phyloP scores from a whole-genome alignment of 371 early-diverging fungal species.

The Mortierella sp. region DNA sequence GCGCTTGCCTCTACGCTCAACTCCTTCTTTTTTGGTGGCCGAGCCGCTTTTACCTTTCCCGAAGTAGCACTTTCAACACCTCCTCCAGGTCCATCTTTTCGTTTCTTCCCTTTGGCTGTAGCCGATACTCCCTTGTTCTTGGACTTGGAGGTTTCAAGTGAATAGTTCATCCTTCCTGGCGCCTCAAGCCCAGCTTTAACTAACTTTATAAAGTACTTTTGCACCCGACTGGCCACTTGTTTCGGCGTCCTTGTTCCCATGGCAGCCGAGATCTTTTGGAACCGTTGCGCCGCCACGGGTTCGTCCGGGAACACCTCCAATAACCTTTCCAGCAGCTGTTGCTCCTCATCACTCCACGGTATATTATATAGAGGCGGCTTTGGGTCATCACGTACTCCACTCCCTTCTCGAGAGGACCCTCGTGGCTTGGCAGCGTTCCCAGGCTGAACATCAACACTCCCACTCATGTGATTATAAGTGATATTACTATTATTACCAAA shows the following conservation, averaged over 20 bases:
- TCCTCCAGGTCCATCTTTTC: constrained; percentile 52
- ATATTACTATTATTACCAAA: constrained; percentile 37
- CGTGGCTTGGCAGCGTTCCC: constrained; percentile 13
- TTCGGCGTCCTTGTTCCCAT: constrained; percentile 72
- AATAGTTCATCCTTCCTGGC: constrained; percentile 67
- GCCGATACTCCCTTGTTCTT: constrained; percentile 25
- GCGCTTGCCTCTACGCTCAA: neutral
- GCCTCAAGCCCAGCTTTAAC: constrained; percentile 74
- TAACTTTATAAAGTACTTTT: constrained; percentile 77
- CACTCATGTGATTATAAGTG: constrained; percentile 54
- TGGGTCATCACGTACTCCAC: constrained; percentile 45
- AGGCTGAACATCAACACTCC: constrained; percentile 46
- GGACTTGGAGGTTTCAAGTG: constrained; percentile 44
- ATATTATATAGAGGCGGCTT: constrained; percentile 65
- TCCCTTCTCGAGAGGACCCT: constrained; percentile 33
- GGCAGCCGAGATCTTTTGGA: constrained; percentile 72
- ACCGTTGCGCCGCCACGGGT: constrained; percentile 72
- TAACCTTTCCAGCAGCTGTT: constrained; percentile 67
- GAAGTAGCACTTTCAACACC: constrained; percentile 15
- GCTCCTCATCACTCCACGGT: constrained; percentile 77
- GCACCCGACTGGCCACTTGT: constrained; percentile 74
- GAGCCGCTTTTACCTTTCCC: constrained; percentile 34
- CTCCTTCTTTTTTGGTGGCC: constrained; percentile 33
- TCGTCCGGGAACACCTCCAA: constrained; percentile 73
- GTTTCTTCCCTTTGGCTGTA: constrained; percentile 50